Conservation (phyloP, 306 rosid species). For the Corylus heterophylla region DNA sequence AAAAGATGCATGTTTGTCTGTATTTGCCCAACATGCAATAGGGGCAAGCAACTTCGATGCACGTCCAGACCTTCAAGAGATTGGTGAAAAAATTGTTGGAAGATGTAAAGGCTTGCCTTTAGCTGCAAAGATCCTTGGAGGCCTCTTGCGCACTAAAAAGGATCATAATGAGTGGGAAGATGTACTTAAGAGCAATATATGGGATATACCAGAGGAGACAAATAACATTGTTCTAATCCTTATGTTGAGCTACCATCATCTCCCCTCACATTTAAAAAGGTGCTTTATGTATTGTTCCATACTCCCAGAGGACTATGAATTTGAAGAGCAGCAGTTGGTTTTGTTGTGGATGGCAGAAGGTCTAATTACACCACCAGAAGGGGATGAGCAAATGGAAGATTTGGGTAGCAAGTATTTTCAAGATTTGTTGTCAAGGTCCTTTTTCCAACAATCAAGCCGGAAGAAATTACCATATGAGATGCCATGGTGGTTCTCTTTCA, state of each 20-base stretch:
- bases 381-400: too few relatives aligned
- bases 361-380: background rate
- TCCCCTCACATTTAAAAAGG: slow-evolving; percentile 20
- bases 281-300: slow-evolving; percentile 26
- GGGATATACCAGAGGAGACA: background rate
- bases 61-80: background rate
- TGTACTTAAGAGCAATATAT: slow-evolving; percentile 15
- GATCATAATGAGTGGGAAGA: slow-evolving; percentile 3
- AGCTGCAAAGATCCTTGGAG: slow-evolving; percentile 24
- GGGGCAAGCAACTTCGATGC: background rate
- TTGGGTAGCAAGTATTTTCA: too few relatives aligned
- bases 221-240: slow-evolving; percentile 17
- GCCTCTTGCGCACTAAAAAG: slow-evolving; percentile 4
- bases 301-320: slow-evolving; percentile 17
- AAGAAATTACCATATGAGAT: too few relatives aligned
- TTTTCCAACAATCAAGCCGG: too few relatives aligned
- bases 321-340: slow-evolving; percentile 3
- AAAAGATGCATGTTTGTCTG: background rate
- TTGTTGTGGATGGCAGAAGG: slow-evolving; percentile 38
- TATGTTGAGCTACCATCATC: slow-evolving; percentile 28
- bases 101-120: slow-evolving; percentile 39
- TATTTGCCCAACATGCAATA: slow-evolving; percentile 25
- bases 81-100: background rate
- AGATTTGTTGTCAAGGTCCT: too few relatives aligned
- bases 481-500: too few relatives aligned